Base-by-base conservation (phyloP, 1,284 basidiomycete species). In the Sparassis latifolia region DNA sequence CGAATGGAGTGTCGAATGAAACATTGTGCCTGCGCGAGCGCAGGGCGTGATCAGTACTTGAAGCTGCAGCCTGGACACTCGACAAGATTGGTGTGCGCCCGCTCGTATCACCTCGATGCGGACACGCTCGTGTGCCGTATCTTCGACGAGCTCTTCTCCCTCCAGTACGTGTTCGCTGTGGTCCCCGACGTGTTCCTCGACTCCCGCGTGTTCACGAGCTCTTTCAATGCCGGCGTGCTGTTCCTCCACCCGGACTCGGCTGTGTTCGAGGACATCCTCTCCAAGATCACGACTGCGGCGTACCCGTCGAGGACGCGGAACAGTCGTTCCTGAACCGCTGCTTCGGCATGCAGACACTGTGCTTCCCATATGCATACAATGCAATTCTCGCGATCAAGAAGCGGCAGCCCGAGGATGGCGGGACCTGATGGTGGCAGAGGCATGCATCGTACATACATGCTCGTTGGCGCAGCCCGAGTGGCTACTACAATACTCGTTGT, bases 271-370 rank as follows among this genome's bases (percentile, higher is more conserved):
- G 61, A 67, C 47, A 74, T 76, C 70, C 64, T 65, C 31, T 27
- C 47, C 7, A 64, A 64, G 47, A 58, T 76, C 27, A 63, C 66
- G 42, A 58, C 50, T 1, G 70, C 73, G 10, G 54, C 51, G 27
- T 75, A 66, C 56, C 69, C 5, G 62, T 58, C 3, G 50, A 55
- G 5, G 60, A 72, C 45, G 74, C 72, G 2, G 74, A 76, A 54
- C 74, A 76, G 59, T 64, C 70, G 10, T 76, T 74, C 59, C 60
- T 77, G 27, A 76, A 76, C 58, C 56, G 69, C 29, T 75, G 71
- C 56, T 76, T 70, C 49, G 69, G 66, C 2, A 60, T 65, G 33
- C 66, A 67, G 40, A 67, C 58, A 20, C 52, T 71, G 27, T 62
- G 69, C 10, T 61, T 77, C 3, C 74, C 74, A 2, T 72, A 72